Percentiles rank a stretch among this genome's conserved stretches.
phyloP scores from a whole-genome alignment of 176 grass and related monocot genomes.

The Rhynchospora tenuis region DNA sequence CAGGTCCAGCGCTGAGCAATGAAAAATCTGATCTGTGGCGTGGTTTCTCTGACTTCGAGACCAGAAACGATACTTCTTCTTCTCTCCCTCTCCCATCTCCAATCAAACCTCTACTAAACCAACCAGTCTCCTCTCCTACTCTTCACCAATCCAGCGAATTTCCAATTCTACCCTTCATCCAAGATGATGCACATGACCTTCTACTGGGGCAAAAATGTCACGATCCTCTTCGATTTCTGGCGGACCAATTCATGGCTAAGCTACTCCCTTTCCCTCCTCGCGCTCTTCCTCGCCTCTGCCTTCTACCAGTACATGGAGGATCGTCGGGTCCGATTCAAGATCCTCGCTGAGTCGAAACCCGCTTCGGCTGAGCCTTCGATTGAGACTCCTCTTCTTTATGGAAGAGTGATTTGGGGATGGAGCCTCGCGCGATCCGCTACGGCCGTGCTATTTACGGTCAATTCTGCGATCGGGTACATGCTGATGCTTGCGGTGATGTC shows the following conservation, averaged over 20 bases:
- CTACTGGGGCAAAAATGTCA: conserved; percentile 85
- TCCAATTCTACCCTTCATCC: background rate
- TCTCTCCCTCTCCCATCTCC: background rate
- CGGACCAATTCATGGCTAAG: conserved; percentile 53
- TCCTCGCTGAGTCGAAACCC: conserved; percentile 33
- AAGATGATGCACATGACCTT: conserved; percentile 99
- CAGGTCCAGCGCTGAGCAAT: background rate
- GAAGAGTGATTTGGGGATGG: background rate
- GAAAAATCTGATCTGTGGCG: background rate
- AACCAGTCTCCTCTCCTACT: background rate
- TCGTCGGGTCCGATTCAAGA: conserved; percentile 62
- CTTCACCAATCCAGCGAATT: background rate
- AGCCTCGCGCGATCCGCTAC: conserved; percentile 24
- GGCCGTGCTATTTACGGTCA: conserved; percentile 69
- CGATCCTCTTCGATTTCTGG: conserved; percentile 93
- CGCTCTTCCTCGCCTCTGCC: conserved; percentile 57
- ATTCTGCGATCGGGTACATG: conserved; percentile 79
- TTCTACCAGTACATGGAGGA: conserved; percentile 99
- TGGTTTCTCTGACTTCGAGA: background rate
- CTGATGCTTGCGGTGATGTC: conserved; percentile 98
- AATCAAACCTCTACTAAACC: background rate
- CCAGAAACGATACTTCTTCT: background rate
- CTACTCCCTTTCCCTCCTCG: conserved; percentile 76
- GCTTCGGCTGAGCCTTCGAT: conserved; percentile 24
- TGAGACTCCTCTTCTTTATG: conserved; percentile 6